These are phyloP conservation scores for Nigrospora osmanthi DNA, from an alignment of 2,329 filamentous ascomycete species.

Conservation along the genomic window DNA sequence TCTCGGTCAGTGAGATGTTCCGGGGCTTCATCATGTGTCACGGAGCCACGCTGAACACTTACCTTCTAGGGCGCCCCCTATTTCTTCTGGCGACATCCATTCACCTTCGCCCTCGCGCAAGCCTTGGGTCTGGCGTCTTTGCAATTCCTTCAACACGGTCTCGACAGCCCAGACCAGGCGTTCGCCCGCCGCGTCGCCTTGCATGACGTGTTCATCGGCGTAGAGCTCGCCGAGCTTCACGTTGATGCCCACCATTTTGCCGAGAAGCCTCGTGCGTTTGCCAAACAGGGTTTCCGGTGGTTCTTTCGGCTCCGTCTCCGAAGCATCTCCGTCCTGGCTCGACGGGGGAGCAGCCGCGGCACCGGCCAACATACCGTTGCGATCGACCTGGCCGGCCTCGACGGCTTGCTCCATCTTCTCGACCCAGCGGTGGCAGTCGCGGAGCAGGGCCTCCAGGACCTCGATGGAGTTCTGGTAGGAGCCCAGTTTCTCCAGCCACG, in stretches of 20 bases:
- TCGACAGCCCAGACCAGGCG: constrained; percentile 75
- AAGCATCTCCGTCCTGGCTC: constrained; percentile 3
- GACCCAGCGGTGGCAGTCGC: constrained; percentile 60
- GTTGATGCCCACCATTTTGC: constrained; percentile 66
- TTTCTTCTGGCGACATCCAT: constrained; percentile 64
- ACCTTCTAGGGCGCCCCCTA: constrained; percentile 69
- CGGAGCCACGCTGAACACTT: constrained; percentile 10
- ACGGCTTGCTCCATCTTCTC: constrained; percentile 42
- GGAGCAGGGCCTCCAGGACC: constrained; percentile 68
- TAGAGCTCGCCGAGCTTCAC: constrained; percentile 85
- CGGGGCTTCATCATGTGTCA: not conserved
- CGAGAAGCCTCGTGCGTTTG: constrained; percentile 59
- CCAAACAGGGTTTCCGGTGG: constrained; percentile 41
- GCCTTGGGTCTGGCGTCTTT: constrained; percentile 58
- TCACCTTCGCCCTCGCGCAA: constrained; percentile 61
- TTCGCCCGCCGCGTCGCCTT: constrained; percentile 68
- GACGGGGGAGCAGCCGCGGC: constrained; percentile 2
- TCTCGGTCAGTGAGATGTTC: constrained; percentile 14
- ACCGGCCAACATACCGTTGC: constrained; percentile 24
- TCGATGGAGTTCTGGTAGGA: constrained; percentile 64
- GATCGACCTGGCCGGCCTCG: constrained; percentile 36
- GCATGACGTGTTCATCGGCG: constrained; percentile 64
- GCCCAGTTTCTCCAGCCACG: constrained; percentile 70
- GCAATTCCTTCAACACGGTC: constrained; percentile 66
- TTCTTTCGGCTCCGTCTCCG: constrained; percentile 7